Conservation (phyloP, 2,329 filamentous ascomycete species). For the Colletotrichum shisoi region DNA sequence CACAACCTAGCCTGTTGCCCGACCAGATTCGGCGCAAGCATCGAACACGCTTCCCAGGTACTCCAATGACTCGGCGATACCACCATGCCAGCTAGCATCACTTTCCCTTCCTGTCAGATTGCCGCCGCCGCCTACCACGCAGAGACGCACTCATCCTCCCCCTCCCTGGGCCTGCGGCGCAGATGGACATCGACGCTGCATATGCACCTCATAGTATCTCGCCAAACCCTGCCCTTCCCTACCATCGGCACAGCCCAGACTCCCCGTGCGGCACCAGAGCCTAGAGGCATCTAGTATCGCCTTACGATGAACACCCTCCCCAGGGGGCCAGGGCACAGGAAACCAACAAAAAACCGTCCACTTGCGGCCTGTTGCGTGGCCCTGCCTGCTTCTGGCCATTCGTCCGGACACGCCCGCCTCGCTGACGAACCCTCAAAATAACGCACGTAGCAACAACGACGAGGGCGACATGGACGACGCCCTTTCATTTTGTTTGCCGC, state of each 20-base stretch:
- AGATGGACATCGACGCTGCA: slow-evolving; percentile 12
- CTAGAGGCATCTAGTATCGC: slow-evolving; percentile 1
- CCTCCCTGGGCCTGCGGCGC: slow-evolving; percentile 1
- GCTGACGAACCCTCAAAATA: slow-evolving; percentile 6
- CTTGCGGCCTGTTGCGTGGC: slow-evolving; percentile 16
- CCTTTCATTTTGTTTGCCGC: not conserved
- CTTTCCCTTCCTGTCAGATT: slow-evolving; percentile 19
- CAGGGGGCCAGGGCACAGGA: not conserved
- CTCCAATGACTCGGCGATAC: slow-evolving; percentile 25
- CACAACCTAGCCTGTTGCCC: slow-evolving; percentile 3
- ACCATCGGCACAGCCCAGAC: not conserved
- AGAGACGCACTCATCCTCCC: slow-evolving; percentile 1
- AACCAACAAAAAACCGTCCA: slow-evolving; percentile 7
- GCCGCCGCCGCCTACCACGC: slow-evolving; percentile 23
- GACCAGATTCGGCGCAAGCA: slow-evolving; percentile 33
- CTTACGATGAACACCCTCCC: not conserved
- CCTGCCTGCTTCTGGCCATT: not conserved
- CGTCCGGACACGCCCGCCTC: not conserved
- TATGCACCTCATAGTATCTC: slow-evolving; percentile 16
- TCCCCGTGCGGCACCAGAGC: too few relatives aligned
- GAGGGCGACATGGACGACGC: not conserved
- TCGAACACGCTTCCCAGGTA: slow-evolving; percentile 6
- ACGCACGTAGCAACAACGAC: not conserved
- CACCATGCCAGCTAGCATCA: slow-evolving; percentile 22
- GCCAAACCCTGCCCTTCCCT: not conserved